Conservation (phyloP, 768 basidiomycete species). For the Leucocoprinus sp. region DNA sequence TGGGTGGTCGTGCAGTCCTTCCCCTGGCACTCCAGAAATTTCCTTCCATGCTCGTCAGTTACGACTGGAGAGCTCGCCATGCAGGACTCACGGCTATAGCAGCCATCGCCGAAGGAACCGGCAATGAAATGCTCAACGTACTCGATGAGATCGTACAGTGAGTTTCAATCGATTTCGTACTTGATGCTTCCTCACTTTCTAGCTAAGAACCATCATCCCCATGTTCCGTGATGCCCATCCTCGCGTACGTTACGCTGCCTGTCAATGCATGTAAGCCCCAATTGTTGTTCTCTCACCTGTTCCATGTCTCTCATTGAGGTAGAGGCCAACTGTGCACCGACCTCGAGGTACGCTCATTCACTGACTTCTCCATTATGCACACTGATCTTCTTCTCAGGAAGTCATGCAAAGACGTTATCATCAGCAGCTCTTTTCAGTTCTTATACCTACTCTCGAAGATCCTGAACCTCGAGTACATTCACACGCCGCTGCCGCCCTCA, state of each 20-base stretch:
- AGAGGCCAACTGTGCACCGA: constrained; percentile 89
- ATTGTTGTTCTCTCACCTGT: neutral
- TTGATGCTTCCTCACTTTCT: neutral
- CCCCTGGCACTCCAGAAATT: constrained; percentile 78
- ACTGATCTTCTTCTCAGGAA: constrained; percentile 33
- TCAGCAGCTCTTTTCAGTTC: constrained; percentile 55
- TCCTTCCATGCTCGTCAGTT: constrained; percentile 71
- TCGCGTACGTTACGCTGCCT: constrained; percentile 66
- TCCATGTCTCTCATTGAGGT: constrained; percentile 7
- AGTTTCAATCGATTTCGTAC: constrained; percentile 18
- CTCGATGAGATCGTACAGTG: constrained; percentile 78
- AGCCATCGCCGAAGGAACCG: constrained; percentile 77
- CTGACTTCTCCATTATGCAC: neutral
- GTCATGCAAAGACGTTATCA: constrained; percentile 69
- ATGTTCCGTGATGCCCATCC: constrained; percentile 78
- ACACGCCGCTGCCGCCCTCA: constrained; percentile 80
- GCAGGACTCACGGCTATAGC: constrained; percentile 86
- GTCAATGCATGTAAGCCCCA: constrained; percentile 74
- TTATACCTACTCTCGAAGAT: constrained; percentile 69
- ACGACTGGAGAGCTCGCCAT: constrained; percentile 81
- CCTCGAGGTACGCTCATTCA: constrained; percentile 50
- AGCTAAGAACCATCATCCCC: constrained; percentile 59
- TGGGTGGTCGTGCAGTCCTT: constrained; percentile 68
- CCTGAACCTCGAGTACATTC: constrained; percentile 74
- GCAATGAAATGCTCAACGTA: constrained; percentile 74